Base-by-base conservation (phyloP, 352 stramenopile genomes). In the Pythium phragmitis region DNA sequence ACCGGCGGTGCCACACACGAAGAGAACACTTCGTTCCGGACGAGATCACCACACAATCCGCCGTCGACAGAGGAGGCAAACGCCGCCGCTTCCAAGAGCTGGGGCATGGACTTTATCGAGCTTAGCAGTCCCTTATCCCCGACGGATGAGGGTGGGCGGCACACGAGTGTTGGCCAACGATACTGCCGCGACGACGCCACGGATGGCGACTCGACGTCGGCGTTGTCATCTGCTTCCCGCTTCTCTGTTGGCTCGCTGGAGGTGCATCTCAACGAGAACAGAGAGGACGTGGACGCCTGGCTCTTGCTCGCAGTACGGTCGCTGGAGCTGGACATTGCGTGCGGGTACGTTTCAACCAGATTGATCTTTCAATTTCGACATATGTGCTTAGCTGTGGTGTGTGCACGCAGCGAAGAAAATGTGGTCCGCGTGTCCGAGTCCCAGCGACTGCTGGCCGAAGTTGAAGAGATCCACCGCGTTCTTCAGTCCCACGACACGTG, bases 211-310 rank as follows among this genome's bases (percentile, higher is more conserved):
- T 14, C 45, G 12, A 8, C 17, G 26, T 52, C 42, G 12, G 34
- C 34, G 1, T 39, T 13, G 7, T 11, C 34, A 4, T 16, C 39
- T 17, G 7, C 14, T 16, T 62, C 45, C 2, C 33, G n/a, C 2
- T 36, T 43, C 17, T 26, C 54, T 3, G 9, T 58, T 7, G n/a
- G 19, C 2, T 49, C 47, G 11, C 48, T 75, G 45, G 53, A 75
- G 46, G 26, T 41, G 3, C 36, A 60, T 41, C 19, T 72, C 0
- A n/a, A 11, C 2, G 16, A 37, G 7, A 37, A 69, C 16, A 58
- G 58, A n/a, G 47, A 69, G 19, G 68, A 75, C 26, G 55, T 61
- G 0, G 46, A 65, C 33, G 57, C 68, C 19, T 71, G 68, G 63
- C 16, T 72, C 7, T 14, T 71, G n/a, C 53, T 70, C 9, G 63